phyloP scores from a whole-genome alignment of 768 basidiomycete species.

The Clavaria fumosa region DNA sequence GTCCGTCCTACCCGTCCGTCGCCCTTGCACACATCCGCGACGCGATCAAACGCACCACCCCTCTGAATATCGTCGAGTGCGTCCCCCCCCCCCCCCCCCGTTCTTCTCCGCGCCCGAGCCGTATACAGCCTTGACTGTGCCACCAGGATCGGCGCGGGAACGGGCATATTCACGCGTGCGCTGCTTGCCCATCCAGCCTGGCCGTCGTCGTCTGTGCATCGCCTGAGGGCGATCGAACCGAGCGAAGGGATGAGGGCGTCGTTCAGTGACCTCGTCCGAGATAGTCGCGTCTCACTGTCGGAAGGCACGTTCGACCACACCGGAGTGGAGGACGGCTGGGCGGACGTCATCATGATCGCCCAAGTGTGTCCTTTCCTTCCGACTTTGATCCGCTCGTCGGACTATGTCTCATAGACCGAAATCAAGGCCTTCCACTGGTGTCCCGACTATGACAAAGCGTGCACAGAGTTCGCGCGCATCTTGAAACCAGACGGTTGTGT shows the following conservation, averaged over 20 bases:
- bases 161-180: constrained; percentile 80
- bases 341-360: constrained; percentile 65
- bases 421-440: constrained; percentile 89
- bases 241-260: constrained; percentile 71
- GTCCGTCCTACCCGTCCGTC: constrained; percentile 66
- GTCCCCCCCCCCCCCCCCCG: too few species aligned
- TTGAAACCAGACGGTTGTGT: constrained; percentile 61
- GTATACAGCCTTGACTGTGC: constrained; percentile 5
- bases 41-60: constrained; percentile 21
- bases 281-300: constrained; percentile 34
- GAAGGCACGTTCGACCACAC: constrained; percentile 63
- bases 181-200: constrained; percentile 49
- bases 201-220: constrained; percentile 30
- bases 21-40: constrained; percentile 47
- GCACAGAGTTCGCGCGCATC: constrained; percentile 63
- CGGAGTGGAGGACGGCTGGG: constrained; percentile 47
- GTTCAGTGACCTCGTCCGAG: constrained; percentile 41
- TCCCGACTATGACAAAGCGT: constrained; percentile 58
- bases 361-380: constrained; percentile 29
- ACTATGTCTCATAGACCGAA: constrained; percentile 7
- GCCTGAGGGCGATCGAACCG: constrained; percentile 66
- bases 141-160: constrained; percentile 64
- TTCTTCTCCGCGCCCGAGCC: background rate
- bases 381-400: background rate
- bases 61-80: constrained; percentile 58